Evolutionary conservation across 768 basidiomycete species (phyloP), one percentile per base, ranked within the genome.

Genomic region (Psilocybe azurescens): DNA sequence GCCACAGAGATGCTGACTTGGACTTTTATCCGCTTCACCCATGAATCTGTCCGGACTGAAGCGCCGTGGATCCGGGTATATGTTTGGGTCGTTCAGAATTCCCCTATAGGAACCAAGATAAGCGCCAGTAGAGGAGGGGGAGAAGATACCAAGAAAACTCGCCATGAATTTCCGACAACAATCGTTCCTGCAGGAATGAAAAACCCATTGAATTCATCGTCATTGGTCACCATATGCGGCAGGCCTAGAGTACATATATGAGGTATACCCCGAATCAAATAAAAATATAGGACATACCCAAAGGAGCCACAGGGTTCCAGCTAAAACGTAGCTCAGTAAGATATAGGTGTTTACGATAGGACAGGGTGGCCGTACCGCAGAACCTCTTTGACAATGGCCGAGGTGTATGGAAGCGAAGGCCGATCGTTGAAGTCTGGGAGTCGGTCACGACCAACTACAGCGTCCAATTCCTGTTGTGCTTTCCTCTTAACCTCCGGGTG

Each of bases 11-110:
- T 74, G 72, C n/a, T 74, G 72, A 4, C 49, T 66, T 5, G 64
- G 64, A 13, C 64, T 65, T 36, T 70, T 62, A 52, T 71, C 65
- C 14, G 53, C 65, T 29, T 73, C 55, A 30, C 69, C 67, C 30
- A 82, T 55, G 66, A 81, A 86, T 18, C 85, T 75, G 24, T 82
- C 81, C 0, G 86, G 86, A 38, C 81, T 77, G 67, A 88, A 87
- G 10, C 63, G 67, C 3, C 74, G 67, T 0, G 86, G 85, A 14
- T 85, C 74, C 0, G 79, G 81, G 66, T 77, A 87, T 13, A 67
- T 68, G 33, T 68, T 48, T 3, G 81, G 81, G 63, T 87, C 81
- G 47, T 81, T 84, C 29, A 84, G 73, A 53, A 86, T 83, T 1
- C 77, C 77, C 83, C 86, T 86, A 54, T 4, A 38, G 32, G 29